Percentiles rank a stretch among this genome's conserved stretches.
phyloP scores from a whole-genome alignment of 2,329 filamentous ascomycete species.

The Gnomoniopsis sp. region DNA sequence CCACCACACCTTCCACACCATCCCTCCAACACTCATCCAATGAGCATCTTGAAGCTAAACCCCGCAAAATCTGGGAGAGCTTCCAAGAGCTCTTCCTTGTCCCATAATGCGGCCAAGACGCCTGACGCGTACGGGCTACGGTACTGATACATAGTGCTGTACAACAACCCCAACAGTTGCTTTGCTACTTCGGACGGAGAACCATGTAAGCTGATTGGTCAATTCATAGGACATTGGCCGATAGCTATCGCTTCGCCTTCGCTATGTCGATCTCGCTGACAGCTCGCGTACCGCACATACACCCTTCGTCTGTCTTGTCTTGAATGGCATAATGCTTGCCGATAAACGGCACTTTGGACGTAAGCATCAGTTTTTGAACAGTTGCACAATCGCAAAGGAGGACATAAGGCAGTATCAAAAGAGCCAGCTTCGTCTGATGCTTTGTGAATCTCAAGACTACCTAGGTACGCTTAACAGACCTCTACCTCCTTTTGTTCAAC shows the following conservation, averaged over 20 bases:
- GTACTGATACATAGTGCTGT: too few relatives aligned
- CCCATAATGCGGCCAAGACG: background rate
- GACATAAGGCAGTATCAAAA: too few relatives aligned
- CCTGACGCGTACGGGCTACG: conserved; percentile 6
- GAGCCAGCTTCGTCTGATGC: too few relatives aligned
- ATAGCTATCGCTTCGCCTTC: background rate
- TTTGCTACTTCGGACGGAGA: background rate
- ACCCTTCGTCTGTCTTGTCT: background rate
- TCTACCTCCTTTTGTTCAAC: too few relatives aligned
- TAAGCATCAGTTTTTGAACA: too few relatives aligned
- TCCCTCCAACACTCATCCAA: background rate
- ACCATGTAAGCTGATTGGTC: conserved; percentile 13
- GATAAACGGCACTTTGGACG: background rate
- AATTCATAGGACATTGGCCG: background rate
- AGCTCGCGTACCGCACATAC: too few relatives aligned
- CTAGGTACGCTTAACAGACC: too few relatives aligned
- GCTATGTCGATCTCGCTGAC: background rate
- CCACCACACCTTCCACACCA: background rate
- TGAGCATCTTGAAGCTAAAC: conserved; percentile 5
- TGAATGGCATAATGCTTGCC: background rate
- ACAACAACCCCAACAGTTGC: background rate
- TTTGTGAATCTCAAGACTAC: too few relatives aligned
- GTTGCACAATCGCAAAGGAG: too few relatives aligned
- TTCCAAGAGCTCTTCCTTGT: background rate
- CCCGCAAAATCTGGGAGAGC: conserved; percentile 5